These are phyloP conservation scores for Ceratocystis variospora DNA, from an alignment of 2,329 filamentous ascomycete species.

Conservation along the genomic window DNA sequence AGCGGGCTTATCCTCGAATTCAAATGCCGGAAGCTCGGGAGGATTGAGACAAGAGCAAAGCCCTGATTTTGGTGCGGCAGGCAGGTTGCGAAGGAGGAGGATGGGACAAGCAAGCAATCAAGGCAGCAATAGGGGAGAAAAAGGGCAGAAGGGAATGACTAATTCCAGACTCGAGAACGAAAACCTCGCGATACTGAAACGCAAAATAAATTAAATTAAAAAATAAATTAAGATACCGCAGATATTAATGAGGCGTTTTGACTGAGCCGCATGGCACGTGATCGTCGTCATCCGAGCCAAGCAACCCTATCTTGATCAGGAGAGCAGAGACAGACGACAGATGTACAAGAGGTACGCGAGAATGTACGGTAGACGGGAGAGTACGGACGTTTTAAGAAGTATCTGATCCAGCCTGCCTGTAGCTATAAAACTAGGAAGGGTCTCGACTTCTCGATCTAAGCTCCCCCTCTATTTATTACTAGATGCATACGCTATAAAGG, in stretches of 20 bases:
- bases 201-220: background rate
- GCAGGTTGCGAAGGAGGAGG: background rate
- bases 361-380: no score
- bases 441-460: no score
- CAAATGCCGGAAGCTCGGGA: constrained; percentile 14
- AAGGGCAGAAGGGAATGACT: background rate
- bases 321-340: background rate
- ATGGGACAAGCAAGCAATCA: background rate
- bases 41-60: constrained; percentile 3
- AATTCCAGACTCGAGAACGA: background rate
- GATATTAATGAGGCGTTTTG: background rate
- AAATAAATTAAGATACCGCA: background rate
- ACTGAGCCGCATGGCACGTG: background rate
- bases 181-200: background rate
- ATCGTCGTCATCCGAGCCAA: background rate
- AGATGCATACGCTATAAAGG: background rate
- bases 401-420: no score
- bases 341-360: background rate
- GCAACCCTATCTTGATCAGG: background rate
- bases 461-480: background rate
- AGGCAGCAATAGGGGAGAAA: background rate
- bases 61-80: background rate
- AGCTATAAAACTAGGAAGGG: no score
- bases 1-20: background rate
- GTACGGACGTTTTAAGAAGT: no score